Base-by-base conservation (phyloP, 176 grass and related monocot genomes). In the Chrysopogon serrulatus region DNA sequence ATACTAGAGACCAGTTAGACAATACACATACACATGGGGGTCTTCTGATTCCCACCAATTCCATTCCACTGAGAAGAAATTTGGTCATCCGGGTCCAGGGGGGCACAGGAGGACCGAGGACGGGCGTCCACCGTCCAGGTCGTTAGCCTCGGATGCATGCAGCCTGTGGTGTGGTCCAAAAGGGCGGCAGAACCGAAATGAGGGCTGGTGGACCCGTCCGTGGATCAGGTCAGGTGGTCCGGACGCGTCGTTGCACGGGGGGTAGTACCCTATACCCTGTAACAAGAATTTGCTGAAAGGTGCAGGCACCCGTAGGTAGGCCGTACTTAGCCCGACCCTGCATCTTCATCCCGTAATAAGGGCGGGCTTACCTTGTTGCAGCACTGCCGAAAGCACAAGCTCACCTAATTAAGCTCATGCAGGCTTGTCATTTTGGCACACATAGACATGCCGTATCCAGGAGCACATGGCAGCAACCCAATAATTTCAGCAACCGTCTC, bases 381-480 rank as follows among this genome's bases (percentile, higher is more conserved):
- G 54, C 4, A 12, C 31, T 21, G 18, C 8, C n/a, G 77, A 85
- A 74, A 89, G 83, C 71, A 36, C 79, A 45, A 27, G 36, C 63
- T 34, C 71, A 81, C 82, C 82, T 81, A 85, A 80, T 67, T 12
- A 39, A 40, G 18, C 48, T 61, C 77, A 30, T 40, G 37, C 3
- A 43, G 48, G 44, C 66, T 78, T 34, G 86, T 65, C 74, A 73
- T 63, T 33, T 1, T 66, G 32, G 17, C 71, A 14, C 24, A 7
- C 27, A 17, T 31, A 17, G 69, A 48, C 36, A 21, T 16, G 41
- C 30, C 80, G 64, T 69, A 43, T 33, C 8, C 32, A 10, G 49
- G 35, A 68, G 86, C 86, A 66, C 86, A 79, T 66, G 80, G 69
- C 56, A 56, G 77, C 82, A 64, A 80, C 76, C 69, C 2, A 82